A percentile compares a stretch with the other conserved stretches of the same genome.
Evolutionary conservation across 805 yeast genomes (phyloP).

Genomic region (Candida pini): DNA sequence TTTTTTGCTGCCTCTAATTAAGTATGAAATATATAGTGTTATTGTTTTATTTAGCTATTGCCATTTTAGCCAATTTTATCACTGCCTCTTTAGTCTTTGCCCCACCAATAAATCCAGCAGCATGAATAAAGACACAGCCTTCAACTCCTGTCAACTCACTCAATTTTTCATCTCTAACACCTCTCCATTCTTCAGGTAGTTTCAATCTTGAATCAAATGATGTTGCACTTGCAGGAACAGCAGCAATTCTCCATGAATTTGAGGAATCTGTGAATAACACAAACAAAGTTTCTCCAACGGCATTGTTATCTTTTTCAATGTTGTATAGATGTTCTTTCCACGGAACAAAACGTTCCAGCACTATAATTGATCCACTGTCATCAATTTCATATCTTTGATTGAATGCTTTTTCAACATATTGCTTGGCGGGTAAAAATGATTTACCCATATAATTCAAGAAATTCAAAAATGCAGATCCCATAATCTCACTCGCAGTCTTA

Average conservation of each 20-base stretch:
- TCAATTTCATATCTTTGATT: constrained; percentile 55
- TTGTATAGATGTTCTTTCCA: constrained; percentile 92
- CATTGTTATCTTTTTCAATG: constrained; percentile 56
- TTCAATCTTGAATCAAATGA: constrained; percentile 84
- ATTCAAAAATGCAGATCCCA: constrained; percentile 76
- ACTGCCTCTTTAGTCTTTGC: constrained; percentile 77
- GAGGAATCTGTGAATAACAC: constrained; percentile 77
- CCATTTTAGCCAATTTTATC: constrained; percentile 55
- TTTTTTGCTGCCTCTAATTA: too few relatives aligned
- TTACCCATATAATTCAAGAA: constrained; percentile 67
- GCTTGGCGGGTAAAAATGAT: constrained; percentile 89
- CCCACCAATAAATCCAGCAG: constrained; percentile 97
- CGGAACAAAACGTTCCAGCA: constrained; percentile 75
- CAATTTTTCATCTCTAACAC: constrained; percentile 85
- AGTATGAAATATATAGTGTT: too few relatives aligned
- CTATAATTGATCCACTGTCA: constrained; percentile 64
- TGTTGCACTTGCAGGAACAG: constrained; percentile 75
- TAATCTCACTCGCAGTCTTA: constrained; percentile 63
- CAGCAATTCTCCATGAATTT: constrained; percentile 77
- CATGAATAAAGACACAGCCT: constrained; percentile 89
- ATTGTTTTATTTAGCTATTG: too few relatives aligned
- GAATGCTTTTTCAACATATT: constrained; percentile 68
- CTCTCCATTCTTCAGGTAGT: constrained; percentile 89
- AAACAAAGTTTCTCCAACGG: constrained; percentile 57
- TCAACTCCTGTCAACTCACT: constrained; percentile 70